These are phyloP conservation scores for Prosopis cineraria DNA, from an alignment of 306 rosid genomes.

Conservation along the genomic window DNA sequence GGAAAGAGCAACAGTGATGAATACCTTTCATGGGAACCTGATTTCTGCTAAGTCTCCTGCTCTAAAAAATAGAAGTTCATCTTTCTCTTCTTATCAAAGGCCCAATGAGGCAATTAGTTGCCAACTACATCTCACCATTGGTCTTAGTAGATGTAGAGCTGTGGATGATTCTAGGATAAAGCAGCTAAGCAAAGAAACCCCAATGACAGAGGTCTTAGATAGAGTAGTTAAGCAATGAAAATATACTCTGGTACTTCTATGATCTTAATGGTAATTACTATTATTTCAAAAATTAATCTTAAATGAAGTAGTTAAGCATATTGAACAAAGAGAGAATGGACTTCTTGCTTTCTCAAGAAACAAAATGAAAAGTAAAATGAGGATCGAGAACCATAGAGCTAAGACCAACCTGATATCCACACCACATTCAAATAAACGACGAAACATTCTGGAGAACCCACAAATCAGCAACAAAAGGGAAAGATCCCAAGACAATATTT, in stretches of 20 bases:
- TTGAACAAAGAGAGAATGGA: not conserved
- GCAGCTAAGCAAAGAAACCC: too few relatives aligned
- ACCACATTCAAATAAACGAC: constrained; percentile 66
- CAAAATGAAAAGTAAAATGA: not conserved
- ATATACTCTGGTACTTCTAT: not conserved
- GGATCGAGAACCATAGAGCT: not conserved
- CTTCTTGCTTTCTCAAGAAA: not conserved
- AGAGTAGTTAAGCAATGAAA: too few relatives aligned
- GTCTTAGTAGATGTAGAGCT: constrained; percentile 16
- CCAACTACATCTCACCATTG: constrained; percentile 4
- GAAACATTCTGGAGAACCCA: too few relatives aligned
- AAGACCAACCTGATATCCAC: constrained; percentile 72
- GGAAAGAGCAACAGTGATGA: constrained; percentile 42
- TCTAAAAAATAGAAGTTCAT: constrained; percentile 10
- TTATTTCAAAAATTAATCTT: not conserved
- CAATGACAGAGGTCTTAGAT: too few relatives aligned
- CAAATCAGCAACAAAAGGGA: constrained; percentile 55
- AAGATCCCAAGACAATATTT: constrained; percentile 74
- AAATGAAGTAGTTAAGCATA: not conserved
- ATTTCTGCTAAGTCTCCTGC: constrained; percentile 27
- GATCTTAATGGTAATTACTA: not conserved
- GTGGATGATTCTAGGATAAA: constrained; percentile 48
- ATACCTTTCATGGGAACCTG: constrained; percentile 30
- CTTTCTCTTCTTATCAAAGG: constrained; percentile 33
- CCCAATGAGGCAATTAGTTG: constrained; percentile 10